These are phyloP conservation scores for Clavispora santaluciae DNA, from an alignment of 805 yeast species.

Conservation along the genomic window DNA sequence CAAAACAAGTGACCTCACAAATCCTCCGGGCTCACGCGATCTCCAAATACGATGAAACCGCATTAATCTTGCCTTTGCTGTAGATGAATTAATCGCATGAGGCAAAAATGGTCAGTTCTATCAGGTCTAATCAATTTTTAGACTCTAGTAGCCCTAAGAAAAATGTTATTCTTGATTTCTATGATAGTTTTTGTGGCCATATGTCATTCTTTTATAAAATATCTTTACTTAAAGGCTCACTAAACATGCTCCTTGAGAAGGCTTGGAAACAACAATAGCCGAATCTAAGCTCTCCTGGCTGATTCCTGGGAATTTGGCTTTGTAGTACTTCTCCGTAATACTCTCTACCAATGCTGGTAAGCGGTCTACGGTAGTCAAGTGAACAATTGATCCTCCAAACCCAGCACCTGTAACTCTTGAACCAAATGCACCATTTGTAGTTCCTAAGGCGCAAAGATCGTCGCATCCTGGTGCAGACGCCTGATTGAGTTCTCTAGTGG, in stretches of 20 bases:
- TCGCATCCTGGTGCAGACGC: constrained; percentile 53
- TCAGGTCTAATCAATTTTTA: too few species aligned
- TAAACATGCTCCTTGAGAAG: constrained; percentile 49
- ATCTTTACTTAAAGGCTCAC: constrained; percentile 5
- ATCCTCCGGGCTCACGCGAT: too few species aligned
- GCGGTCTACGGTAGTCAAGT: constrained; percentile 46
- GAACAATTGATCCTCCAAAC: constrained; percentile 73
- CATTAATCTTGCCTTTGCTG: too few species aligned
- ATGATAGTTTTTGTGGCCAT: too few species aligned
- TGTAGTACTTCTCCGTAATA: constrained; percentile 48
- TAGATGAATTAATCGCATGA: too few species aligned
- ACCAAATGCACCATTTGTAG: constrained; percentile 53
- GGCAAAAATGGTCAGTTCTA: too few species aligned
- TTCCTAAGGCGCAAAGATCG: constrained; percentile 49
- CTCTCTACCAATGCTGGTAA: constrained; percentile 36
- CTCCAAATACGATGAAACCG: too few species aligned
- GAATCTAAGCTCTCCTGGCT: constrained; percentile 41
- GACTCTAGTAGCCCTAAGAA: too few species aligned
- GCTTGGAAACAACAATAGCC: constrained; percentile 52
- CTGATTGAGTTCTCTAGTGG: constrained; percentile 45
- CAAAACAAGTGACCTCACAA: too few species aligned
- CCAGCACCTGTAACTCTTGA: constrained; percentile 79
- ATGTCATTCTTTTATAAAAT: not conserved
- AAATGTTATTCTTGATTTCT: too few species aligned
- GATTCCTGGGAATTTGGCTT: constrained; percentile 43